phyloP scores from a whole-genome alignment of 2,329 filamentous ascomycete genomes.

The Arthrinium phaeospermum region DNA sequence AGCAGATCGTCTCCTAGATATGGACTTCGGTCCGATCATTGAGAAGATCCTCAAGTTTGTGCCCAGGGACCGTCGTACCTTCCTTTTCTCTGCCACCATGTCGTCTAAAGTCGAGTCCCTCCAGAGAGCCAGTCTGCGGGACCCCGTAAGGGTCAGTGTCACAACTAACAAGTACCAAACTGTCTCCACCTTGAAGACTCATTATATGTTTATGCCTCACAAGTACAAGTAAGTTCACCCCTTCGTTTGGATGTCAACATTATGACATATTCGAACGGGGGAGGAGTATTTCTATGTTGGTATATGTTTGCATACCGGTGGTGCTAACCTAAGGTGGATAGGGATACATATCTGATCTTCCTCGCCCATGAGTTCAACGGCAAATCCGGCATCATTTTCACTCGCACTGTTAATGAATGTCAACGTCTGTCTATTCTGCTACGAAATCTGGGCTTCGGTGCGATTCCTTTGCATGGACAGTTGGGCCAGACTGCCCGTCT shows the following conservation, averaged over 20 bases:
- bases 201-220: slow-evolving; percentile 85
- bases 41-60: slow-evolving; percentile 77
- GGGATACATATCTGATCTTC: slow-evolving; percentile 83
- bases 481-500: slow-evolving; percentile 86
- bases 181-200: slow-evolving; percentile 85
- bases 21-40: slow-evolving; percentile 80
- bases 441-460: slow-evolving; percentile 83
- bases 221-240: slow-evolving; percentile 66
- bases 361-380: slow-evolving; percentile 86
- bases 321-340: neutral
- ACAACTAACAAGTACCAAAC: slow-evolving; percentile 87
- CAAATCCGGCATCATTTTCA: slow-evolving; percentile 89
- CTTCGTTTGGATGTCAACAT: neutral
- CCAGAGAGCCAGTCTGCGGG: slow-evolving; percentile 85
- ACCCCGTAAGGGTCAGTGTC: slow-evolving; percentile 83
- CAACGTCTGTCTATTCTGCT: slow-evolving; percentile 85
- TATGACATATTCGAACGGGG: neutral
- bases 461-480: slow-evolving; percentile 92
- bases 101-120: slow-evolving; percentile 91
- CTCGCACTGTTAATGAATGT: slow-evolving; percentile 88
- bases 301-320: neutral
- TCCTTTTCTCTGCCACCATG: slow-evolving; percentile 87
- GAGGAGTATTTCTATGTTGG: neutral
- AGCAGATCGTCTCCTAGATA: slow-evolving; percentile 87
- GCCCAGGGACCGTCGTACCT: slow-evolving; percentile 72